These are phyloP conservation scores for Puya raimondii DNA, from an alignment of 176 grass and related monocot genomes.

Conservation along the genomic window DNA sequence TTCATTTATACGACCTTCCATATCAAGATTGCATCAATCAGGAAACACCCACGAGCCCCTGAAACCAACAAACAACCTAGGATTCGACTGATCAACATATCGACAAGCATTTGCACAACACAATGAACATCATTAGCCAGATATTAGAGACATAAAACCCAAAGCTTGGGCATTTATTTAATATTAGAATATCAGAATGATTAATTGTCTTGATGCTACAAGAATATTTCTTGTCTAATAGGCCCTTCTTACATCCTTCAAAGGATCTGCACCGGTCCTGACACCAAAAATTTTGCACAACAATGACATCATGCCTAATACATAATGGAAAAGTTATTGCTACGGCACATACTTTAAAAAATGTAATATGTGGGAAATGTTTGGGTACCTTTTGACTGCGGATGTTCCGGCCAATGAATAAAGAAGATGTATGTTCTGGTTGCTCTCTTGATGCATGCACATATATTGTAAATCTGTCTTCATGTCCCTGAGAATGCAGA, in stretches of 20 bases:
- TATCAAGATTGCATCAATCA: too few relatives aligned
- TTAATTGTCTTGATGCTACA: not conserved
- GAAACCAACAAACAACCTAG: too few relatives aligned
- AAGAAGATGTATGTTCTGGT: slow-evolving; percentile 50
- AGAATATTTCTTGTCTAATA: not conserved
- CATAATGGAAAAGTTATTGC: not conserved
- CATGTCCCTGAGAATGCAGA: slow-evolving; percentile 60
- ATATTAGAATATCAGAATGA: too few relatives aligned
- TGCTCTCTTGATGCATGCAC: slow-evolving; percentile 85
- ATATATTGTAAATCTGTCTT: slow-evolving; percentile 90
- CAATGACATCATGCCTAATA: not conserved
- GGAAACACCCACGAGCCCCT: too few relatives aligned
- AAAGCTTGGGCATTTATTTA: too few relatives aligned
- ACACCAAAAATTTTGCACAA: not conserved
- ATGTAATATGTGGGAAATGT: not conserved
- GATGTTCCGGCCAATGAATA: slow-evolving; percentile 69
- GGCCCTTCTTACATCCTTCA: not conserved
- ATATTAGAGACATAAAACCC: too few relatives aligned
- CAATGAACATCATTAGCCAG: too few relatives aligned
- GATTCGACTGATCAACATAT: too few relatives aligned
- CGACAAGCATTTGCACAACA: too few relatives aligned
- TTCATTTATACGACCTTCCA: too few relatives aligned
- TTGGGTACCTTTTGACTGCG: slow-evolving; percentile 83
- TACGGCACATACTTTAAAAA: not conserved
- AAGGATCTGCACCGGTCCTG: not conserved